phyloP scores from a whole-genome alignment of 1,139 yeast species.

The Debaryomyces robertsiae region DNA sequence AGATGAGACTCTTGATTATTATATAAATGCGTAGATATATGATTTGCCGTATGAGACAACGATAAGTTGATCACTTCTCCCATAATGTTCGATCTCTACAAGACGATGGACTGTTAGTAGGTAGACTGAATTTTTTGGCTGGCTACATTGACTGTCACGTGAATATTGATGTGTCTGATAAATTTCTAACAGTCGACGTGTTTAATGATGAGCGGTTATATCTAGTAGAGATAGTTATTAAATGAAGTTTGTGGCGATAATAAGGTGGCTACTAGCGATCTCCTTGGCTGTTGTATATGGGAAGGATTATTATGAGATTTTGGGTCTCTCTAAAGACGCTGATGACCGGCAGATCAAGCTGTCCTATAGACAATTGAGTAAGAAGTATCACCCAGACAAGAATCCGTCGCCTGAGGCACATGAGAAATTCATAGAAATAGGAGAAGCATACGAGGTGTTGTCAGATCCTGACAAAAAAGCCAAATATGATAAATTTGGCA shows the following conservation, averaged over 20 bases:
- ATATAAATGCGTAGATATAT: constrained; percentile 74
- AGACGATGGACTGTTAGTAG: background rate
- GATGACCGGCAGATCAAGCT: constrained; percentile 80
- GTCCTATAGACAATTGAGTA: constrained; percentile 82
- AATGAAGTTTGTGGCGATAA: constrained; percentile 3
- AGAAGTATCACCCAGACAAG: constrained; percentile 94
- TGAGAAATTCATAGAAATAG: constrained; percentile 83
- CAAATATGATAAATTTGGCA: constrained; percentile 80
- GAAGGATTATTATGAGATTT: constrained; percentile 40
- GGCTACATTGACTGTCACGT: background rate
- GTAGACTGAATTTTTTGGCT: background rate
- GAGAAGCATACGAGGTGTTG: constrained; percentile 91
- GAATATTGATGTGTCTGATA: background rate
- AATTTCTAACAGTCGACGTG: constrained; percentile 11
- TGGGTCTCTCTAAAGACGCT: constrained; percentile 74
- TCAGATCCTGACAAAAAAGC: constrained; percentile 71
- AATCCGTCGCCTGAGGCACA: constrained; percentile 83
- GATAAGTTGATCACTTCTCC: constrained; percentile 73
- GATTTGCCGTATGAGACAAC: constrained; percentile 72
- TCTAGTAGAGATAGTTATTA: background rate
- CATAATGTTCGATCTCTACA: constrained; percentile 38
- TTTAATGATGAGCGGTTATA: constrained; percentile 4
- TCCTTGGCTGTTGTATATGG: constrained; percentile 7
- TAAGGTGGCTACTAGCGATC: constrained; percentile 4
- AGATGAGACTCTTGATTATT: constrained; percentile 74